Base-by-base conservation (phyloP, 2,329 filamentous ascomycete species). In the Metarhizium brunneum region DNA sequence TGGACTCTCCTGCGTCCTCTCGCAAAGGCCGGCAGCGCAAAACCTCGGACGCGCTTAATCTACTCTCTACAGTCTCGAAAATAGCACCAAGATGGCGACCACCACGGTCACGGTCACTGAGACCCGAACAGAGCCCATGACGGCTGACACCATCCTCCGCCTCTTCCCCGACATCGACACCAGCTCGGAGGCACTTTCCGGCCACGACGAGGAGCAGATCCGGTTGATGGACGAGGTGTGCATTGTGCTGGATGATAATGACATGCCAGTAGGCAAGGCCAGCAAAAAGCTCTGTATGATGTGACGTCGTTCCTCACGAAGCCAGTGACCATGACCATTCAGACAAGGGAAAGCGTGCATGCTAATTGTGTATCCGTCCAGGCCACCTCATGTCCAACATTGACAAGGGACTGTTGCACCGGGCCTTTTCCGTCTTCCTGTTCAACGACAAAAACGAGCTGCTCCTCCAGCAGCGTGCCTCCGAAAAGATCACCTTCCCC, bases 361-460 rank as follows among this genome's bases (percentile, higher is more conserved):
- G 48, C 30, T 38, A 38, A 38, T 50, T 36, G 14, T 50, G 11
- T n/a, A 20, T 38, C 11, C 14, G 6, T 4, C 52, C 63, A 96
- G 91, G 91, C 81, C 94, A 99, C 72, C 79, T 99, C 63, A 99
- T 99, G 94, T 89, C 89, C 73, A 99, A 99, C 77, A 99, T 99
- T 69, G 84, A 97, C 71, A 89, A 91, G 71, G 94, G 94, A 40
- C 85, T 99, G 58, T 84, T 99, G 56, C 94, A 99, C 78, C 90
- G 94, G 58, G 94, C 94, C 60, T 99, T 99, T 74, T 97, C 92
- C 57, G 90, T 95, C 63, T 99, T 99, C 77, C 85, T 99, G 63
- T 99, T 99, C 79, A 90, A 97, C 75, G 87, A 89, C 59, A 82
- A 94, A 69, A 95, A 96, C 73, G 87, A 91, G 65, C 79, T 97